Evolutionary conservation across 371 early-diverging fungal species (phyloP).

Genomic region (Mucor velutinosus): DNA sequence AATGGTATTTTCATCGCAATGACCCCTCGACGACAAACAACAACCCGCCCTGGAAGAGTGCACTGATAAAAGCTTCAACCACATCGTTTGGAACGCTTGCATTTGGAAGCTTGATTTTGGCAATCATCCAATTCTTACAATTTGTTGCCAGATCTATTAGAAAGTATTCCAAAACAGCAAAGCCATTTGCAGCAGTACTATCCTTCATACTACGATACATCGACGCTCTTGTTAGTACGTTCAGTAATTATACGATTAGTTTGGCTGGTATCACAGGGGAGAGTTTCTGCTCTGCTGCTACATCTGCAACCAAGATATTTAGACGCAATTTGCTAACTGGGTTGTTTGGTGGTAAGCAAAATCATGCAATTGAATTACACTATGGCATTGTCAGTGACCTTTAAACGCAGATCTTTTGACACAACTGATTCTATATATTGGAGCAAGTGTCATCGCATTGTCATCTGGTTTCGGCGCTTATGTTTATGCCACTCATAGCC

Average conservation of each 20-base stretch:
- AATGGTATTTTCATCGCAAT: constrained; percentile 78
- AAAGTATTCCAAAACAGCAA: constrained; percentile 41
- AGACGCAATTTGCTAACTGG: constrained; percentile 73
- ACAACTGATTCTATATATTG: constrained; percentile 55
- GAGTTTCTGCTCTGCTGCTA: constrained; percentile 60
- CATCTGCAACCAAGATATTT: constrained; percentile 70
- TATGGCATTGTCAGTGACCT: background rate
- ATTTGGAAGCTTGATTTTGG: constrained; percentile 69
- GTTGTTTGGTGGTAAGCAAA: constrained; percentile 53
- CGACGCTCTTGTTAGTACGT: constrained; percentile 56
- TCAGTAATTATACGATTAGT: constrained; percentile 74
- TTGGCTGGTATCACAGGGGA: constrained; percentile 75
- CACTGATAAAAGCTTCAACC: constrained; percentile 53
- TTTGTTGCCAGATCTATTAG: constrained; percentile 44
- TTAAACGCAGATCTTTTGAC: constrained; percentile 52
- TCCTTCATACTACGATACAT: constrained; percentile 32
- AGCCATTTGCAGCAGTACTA: constrained; percentile 32
- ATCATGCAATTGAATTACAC: background rate
- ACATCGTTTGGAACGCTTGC: constrained; percentile 74
- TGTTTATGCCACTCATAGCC: constrained; percentile 65
- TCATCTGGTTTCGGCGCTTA: constrained; percentile 65
- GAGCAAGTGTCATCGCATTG: constrained; percentile 56
- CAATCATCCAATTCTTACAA: constrained; percentile 60
- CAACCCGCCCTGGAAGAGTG: constrained; percentile 45
- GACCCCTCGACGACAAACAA: constrained; percentile 33